Evolutionary conservation across 192 early-diverging fungal genomes (phyloP).

Genomic region (Coemansia sp.): DNA sequence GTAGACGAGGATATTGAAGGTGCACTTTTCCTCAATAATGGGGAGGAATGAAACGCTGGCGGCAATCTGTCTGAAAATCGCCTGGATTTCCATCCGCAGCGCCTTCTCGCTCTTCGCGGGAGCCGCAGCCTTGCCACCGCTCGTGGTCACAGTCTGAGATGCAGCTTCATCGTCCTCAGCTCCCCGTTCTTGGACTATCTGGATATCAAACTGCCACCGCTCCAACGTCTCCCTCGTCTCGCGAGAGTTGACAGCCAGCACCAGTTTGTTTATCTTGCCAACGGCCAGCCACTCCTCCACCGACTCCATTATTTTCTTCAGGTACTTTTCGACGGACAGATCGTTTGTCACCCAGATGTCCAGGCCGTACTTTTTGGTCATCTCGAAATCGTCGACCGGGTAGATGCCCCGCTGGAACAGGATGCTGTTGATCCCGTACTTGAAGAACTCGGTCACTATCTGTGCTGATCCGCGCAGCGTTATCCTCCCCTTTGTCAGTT

Average conservation of each 20-base stretch:
- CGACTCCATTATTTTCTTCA: constrained; percentile 75
- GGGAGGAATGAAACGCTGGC: constrained; percentile 90
- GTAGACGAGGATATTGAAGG: constrained; percentile 90
- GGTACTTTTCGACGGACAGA: constrained; percentile 70
- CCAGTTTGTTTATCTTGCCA: constrained; percentile 77
- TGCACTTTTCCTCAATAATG: constrained; percentile 83
- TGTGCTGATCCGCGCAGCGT: constrained; percentile 82
- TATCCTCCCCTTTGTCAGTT: constrained; percentile 64
- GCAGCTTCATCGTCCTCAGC: not conserved
- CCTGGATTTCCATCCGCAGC: constrained; percentile 73
- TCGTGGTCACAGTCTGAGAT: not conserved
- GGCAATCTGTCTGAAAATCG: constrained; percentile 90
- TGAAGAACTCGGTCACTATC: constrained; percentile 89
- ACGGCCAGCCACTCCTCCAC: constrained; percentile 80
- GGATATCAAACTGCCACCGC: constrained; percentile 94
- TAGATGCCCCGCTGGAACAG: constrained; percentile 94
- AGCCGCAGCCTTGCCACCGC: constrained; percentile 15
- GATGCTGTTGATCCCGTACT: constrained; percentile 83
- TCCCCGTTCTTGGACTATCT: constrained; percentile 58
- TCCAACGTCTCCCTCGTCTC: constrained; percentile 83
- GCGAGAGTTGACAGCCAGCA: constrained; percentile 83
- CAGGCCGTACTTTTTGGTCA: constrained; percentile 84
- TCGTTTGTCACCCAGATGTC: constrained; percentile 80
- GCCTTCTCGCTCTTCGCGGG: constrained; percentile 52
- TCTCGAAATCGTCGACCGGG: constrained; percentile 87